These are phyloP conservation scores for Brettanomyces sp. DNA, from an alignment of 805 yeast species.

Conservation along the genomic window DNA sequence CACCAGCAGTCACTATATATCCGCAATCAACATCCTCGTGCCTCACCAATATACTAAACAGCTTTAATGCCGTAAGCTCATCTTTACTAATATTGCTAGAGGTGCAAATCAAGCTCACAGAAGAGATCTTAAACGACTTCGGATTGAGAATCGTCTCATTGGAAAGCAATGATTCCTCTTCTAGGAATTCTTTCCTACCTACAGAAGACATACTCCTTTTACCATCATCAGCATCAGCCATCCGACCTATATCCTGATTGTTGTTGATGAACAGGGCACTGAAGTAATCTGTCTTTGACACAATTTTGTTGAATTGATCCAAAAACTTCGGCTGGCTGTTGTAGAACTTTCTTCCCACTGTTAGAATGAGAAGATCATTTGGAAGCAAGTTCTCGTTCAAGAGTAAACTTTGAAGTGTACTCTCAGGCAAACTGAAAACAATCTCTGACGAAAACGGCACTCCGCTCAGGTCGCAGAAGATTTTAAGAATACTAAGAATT, in stretches of 20 bases:
- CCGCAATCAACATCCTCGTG: slow-evolving; percentile 10
- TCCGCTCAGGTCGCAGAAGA: slow-evolving; percentile 22
- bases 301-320: slow-evolving; percentile 7
- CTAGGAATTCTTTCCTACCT: background rate
- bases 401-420: slow-evolving; percentile 14
- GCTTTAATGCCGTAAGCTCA: slow-evolving; percentile 17
- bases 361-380: slow-evolving; percentile 16
- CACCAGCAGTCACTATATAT: slow-evolving; percentile 1
- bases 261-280: slow-evolving; percentile 21
- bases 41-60: slow-evolving; percentile 15
- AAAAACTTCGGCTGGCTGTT: slow-evolving; percentile 7
- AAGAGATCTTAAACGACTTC: slow-evolving; percentile 17
- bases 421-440: slow-evolving; percentile 21
- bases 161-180: slow-evolving; percentile 11
- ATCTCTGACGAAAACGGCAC: slow-evolving; percentile 25
- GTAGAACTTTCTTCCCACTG: slow-evolving; percentile 17
- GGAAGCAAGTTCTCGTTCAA: slow-evolving; percentile 11
- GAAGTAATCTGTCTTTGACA: slow-evolving; percentile 6
- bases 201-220: background rate
- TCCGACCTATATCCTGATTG: slow-evolving; percentile 10
- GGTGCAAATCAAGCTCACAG: slow-evolving; percentile 14
- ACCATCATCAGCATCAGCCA: background rate
- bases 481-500: slow-evolving; percentile 22
- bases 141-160: slow-evolving; percentile 21
- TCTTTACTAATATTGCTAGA: slow-evolving; percentile 8